Conservation (phyloP, 106 monocot genomes). For the Hemerocallis citrina region DNA sequence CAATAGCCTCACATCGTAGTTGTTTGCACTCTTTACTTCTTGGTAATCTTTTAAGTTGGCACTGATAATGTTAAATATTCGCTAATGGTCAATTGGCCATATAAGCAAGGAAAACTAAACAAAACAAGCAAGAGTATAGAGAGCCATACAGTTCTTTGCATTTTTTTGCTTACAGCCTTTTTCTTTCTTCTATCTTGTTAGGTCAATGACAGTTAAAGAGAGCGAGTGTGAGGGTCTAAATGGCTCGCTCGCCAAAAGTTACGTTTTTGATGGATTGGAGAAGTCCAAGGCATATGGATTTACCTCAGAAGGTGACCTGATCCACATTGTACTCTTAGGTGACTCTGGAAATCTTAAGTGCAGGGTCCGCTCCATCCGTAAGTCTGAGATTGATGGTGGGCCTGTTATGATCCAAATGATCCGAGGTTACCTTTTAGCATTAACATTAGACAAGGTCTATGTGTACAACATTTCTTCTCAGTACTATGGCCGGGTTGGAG, state of each 20-base stretch:
- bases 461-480: constrained; percentile 83
- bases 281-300: constrained; percentile 85
- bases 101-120: too few species aligned
- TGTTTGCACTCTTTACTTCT: too few species aligned
- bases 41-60: too few species aligned
- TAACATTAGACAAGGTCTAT: constrained; percentile 43
- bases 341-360: constrained; percentile 71
- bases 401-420: constrained; percentile 56
- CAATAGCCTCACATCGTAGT: too few species aligned
- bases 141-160: too few species aligned
- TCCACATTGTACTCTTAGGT: constrained; percentile 61
- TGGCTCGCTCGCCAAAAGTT: constrained; percentile 45
- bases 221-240: constrained; percentile 82
- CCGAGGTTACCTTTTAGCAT: constrained; percentile 73
- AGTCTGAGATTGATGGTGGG: constrained; percentile 52
- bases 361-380: constrained; percentile 57
- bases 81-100: too few species aligned
- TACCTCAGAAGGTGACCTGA: constrained; percentile 52
- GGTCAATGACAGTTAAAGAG: constrained; percentile 68
- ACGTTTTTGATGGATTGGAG: constrained; percentile 65
- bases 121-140: too few species aligned
- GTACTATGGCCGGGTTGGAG: constrained; percentile 64
- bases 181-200: not conserved
- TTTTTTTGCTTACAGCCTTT: too few species aligned
- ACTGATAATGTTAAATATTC: too few species aligned